Base-by-base conservation (phyloP, 2,329 filamentous ascomycete species). In the Neoarthrinium moseri region DNA sequence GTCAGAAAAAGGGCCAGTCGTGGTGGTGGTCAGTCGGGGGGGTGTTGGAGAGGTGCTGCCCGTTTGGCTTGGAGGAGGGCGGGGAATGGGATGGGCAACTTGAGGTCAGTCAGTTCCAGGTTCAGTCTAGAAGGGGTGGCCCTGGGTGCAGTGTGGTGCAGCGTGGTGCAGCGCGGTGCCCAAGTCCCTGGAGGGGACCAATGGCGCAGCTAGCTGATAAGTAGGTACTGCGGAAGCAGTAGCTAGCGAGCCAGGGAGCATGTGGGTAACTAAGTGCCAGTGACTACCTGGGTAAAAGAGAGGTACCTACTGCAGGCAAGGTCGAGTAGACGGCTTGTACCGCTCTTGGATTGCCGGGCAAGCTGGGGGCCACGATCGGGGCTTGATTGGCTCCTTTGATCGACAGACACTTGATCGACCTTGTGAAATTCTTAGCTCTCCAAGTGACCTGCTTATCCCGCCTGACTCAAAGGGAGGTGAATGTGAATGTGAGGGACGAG, bases 321-420 rank as follows among this genome's bases (percentile, higher is more conserved):
- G 8, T 22, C 22, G 11, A 22, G 38, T 32, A 32, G 24, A 32
- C 27, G 38, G 38, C 24, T 13, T 41, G 38, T 41, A 41, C 38
- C 38, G 38, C 23, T 30, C 23, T 41, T 29, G 21, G 18, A 29
- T 22, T 35, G 17, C 22, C 8, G 12, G 10, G 33, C 22, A 11
- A 18, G 23, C 22, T 36, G 34, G 12, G 15, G 13, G 6, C 34
- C 15, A 20, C n/a, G 11, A 22, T 26, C 10, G 23, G 26, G 36
- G 23, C 15, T 39, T 22, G 36, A 39, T 39, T 8, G 6, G 18
- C 22, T 22, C 33, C 40, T 43, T 43, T 43, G 40, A 43, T 43
- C 37, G 37, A 29, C 37, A 40, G 30, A 29, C 23, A 17, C 37
- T 27, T 43, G 27, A 26, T 33, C 17, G 17, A 10, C 5, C 30